phyloP scores from a whole-genome alignment of 345 rosid species.

The Camelina laxa region DNA sequence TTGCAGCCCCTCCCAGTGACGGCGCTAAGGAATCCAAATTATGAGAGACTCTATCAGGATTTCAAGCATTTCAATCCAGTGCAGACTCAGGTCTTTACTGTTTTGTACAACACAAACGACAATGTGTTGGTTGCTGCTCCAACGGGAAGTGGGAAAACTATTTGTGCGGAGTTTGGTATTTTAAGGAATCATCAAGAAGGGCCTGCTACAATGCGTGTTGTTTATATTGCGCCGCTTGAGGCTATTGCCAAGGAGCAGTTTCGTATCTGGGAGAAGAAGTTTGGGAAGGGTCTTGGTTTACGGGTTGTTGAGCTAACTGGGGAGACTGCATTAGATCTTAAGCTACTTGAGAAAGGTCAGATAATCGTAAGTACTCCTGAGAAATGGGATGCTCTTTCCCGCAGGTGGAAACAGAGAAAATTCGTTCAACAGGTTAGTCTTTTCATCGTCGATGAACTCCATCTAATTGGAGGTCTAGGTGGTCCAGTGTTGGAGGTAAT shows the following conservation, averaged over 20 bases:
- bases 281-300: constrained; percentile 81
- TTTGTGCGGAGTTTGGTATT: constrained; percentile 92
- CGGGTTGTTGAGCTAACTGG: constrained; percentile 88
- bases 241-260: constrained; percentile 85
- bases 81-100: constrained; percentile 96
- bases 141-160: constrained; percentile 96
- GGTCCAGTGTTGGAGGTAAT: constrained; percentile 93
- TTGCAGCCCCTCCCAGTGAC: constrained; percentile 94
- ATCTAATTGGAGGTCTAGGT: constrained; percentile 91
- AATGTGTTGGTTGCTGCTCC: constrained; percentile 97
- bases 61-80: constrained; percentile 97
- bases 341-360: constrained; percentile 86
- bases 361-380: constrained; percentile 89
- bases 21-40: constrained; percentile 85
- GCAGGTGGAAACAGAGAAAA: constrained; percentile 93
- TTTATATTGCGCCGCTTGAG: constrained; percentile 90
- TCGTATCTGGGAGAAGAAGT: constrained; percentile 86
- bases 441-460: constrained; percentile 92
- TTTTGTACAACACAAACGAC: constrained; percentile 83
- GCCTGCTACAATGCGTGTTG: constrained; percentile 65
- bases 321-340: constrained; percentile 78
- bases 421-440: constrained; percentile 89
- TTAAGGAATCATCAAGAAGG: constrained; percentile 89
- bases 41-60: constrained; percentile 81
- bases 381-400: constrained; percentile 98